phyloP scores from a whole-genome alignment of 306 rosid species.

The Casuarina cunninghamiana region DNA sequence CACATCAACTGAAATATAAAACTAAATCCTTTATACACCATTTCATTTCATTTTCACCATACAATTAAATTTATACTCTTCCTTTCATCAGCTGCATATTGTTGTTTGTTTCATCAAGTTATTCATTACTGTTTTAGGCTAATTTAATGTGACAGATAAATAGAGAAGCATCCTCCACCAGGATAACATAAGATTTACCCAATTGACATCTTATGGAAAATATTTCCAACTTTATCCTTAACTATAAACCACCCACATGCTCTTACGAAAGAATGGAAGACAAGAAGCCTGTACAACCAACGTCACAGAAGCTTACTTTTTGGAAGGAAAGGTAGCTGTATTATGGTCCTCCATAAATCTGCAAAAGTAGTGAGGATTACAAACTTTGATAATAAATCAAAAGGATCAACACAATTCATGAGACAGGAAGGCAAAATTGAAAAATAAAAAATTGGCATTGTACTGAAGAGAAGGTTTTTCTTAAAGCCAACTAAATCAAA shows the following conservation, averaged over 20 bases:
- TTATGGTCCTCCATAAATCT: slow-evolving; percentile 99
- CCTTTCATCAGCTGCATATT: background rate
- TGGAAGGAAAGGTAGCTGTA: slow-evolving; percentile 95
- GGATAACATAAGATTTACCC: background rate
- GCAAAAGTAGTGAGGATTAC: slow-evolving; percentile 20
- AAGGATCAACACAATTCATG: background rate
- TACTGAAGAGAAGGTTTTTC: background rate
- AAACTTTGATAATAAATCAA: background rate
- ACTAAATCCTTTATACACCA: background rate
- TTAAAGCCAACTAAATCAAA: slow-evolving; percentile 8
- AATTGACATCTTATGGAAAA: background rate
- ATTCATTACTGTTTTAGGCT: background rate
- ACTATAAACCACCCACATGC: background rate
- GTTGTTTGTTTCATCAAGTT: background rate
- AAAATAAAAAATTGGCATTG: background rate
- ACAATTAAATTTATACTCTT: background rate
- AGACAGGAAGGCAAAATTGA: background rate
- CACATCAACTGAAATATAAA: background rate
- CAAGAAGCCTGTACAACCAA: slow-evolving; percentile 15
- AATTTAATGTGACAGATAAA: background rate
- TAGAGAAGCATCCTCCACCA: background rate
- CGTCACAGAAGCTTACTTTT: slow-evolving; percentile 60
- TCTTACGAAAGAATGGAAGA: background rate
- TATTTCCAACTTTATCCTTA: background rate
- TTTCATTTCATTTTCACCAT: background rate